These are phyloP conservation scores for Chamaenerion angustifolium DNA, from an alignment of 345 rosid genomes.

Conservation along the genomic window DNA sequence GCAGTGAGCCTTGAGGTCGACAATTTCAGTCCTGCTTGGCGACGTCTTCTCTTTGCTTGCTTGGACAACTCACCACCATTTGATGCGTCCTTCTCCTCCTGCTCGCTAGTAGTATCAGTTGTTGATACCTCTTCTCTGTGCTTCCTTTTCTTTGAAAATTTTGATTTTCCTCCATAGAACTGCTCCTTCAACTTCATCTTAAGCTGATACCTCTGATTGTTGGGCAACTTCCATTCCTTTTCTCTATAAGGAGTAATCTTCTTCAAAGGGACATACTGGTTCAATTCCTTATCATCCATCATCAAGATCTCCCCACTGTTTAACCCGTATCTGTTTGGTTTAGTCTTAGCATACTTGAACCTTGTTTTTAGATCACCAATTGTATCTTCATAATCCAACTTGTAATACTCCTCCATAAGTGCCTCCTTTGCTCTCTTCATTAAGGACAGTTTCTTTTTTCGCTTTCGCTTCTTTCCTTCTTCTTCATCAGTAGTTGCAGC, in stretches of 20 bases:
- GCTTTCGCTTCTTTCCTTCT: conserved; percentile 58
- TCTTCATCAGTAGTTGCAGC: conserved; percentile 26
- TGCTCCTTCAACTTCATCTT: conserved; percentile 39
- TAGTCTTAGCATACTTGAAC: conserved; percentile 66
- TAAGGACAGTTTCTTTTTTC: conserved; percentile 50
- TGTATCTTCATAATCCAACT: conserved; percentile 85
- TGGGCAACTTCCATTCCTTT: conserved; percentile 65
- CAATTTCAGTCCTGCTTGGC: conserved; percentile 37
- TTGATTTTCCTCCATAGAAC: conserved; percentile 16
- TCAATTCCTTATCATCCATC: conserved; percentile 61
- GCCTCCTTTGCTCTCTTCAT: conserved; percentile 56
- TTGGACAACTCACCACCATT: conserved; percentile 30
- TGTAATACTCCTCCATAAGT: conserved; percentile 77
- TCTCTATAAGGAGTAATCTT: conserved; percentile 67
- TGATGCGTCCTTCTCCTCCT: conserved; percentile 14
- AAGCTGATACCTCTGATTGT: conserved; percentile 28
- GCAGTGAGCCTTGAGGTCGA: conserved; percentile 47
- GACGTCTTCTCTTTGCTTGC: conserved; percentile 48
- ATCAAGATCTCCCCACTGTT: conserved; percentile 43
- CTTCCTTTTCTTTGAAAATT: conserved; percentile 32
- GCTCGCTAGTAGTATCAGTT: conserved; percentile 7
- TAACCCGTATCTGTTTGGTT: conserved; percentile 52
- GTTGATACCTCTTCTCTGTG: conserved; percentile 10
- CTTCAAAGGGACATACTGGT: conserved; percentile 75
- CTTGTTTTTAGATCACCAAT: conserved; percentile 79